Base-by-base conservation (phyloP, 331 rosid genomes). In the Phaseolus coccineus region DNA sequence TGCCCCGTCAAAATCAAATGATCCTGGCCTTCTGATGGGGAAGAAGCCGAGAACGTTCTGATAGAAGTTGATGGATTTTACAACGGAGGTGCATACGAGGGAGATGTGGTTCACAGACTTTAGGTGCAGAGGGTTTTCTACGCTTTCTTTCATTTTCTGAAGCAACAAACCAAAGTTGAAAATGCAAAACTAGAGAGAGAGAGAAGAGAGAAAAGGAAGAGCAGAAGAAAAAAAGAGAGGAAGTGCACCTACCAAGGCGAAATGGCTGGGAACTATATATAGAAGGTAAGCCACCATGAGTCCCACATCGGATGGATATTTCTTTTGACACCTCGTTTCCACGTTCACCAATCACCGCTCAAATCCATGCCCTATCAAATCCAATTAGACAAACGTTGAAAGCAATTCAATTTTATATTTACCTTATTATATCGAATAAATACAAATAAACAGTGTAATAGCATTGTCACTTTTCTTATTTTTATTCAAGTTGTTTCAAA, bases 51-150 rank as follows among this genome's bases (percentile, higher is more conserved):
- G 93, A 84, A 93, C 55, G 61, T 91, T 85, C 55, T 87, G 91
- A 69, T 95, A 95, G 75, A 93, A 95, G 24, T 77, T 58, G 0
- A 90, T 87, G 0, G 99, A 90, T 79, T 91, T 74, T 25, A 84
- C 92, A 4, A 90, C 85, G 4, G 96, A 93, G 74, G 80, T 56
- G 80, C 97, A 93, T 2, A 91, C 16, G 8, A 90, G 94, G 24
- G 99, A 95, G 84, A 95, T 85, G 79, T 95, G 98, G 85, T 95
- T 95, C 63, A 95, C 83, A 42, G 99, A 95, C 39, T 87, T 93
- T 27, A 93, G 88, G 77, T 87, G 93, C 30, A 95, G 85, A 59
- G 99, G 99, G 70, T 95, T 95, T 87, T 73, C 94, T 22, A n/a
- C 77, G 22, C 5, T 89, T 76, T 86, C 99, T 79, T 93, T 95